These are phyloP conservation scores for Schizochytrium sp. DNA, from an alignment of 108 stramenopile genomes.

Conservation along the genomic window DNA sequence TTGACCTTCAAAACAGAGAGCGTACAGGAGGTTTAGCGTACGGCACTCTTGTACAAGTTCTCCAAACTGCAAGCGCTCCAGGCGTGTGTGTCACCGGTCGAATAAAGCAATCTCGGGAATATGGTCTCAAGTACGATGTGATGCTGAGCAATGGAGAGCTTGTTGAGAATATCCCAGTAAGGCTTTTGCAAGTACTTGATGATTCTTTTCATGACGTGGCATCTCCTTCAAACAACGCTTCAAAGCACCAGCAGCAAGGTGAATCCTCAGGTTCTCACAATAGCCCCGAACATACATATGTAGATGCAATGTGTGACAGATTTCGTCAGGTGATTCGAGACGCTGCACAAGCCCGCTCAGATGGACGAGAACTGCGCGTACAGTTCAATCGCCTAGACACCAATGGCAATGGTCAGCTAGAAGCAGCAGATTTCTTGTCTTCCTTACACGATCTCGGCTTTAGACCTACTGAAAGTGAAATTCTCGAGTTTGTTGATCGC, in stretches of 20 bases:
- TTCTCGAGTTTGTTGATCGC: slow-evolving; percentile 22
- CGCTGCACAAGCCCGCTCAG: background rate
- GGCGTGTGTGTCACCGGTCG: background rate
- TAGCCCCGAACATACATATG: background rate
- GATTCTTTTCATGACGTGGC: too few species aligned
- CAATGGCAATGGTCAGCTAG: background rate
- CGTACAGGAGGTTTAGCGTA: slow-evolving; percentile 13
- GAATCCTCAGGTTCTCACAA: too few species aligned
- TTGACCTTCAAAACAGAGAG: background rate
- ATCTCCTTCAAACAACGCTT: too few species aligned
- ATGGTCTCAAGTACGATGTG: slow-evolving; percentile 37
- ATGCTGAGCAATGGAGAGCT: slow-evolving; percentile 53
- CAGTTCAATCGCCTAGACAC: slow-evolving; percentile 25
- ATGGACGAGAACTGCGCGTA: slow-evolving; percentile 13
- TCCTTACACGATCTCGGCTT: slow-evolving; percentile 32
- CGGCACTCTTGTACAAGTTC: slow-evolving; percentile 25
- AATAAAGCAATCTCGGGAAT: background rate
- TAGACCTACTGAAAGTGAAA: slow-evolving; percentile 15
- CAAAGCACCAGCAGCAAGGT: too few species aligned
- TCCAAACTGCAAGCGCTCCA: background rate
- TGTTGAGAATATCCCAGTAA: background rate
- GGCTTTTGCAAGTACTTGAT: background rate
- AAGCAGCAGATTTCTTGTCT: background rate
- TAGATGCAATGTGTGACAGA: slow-evolving; percentile 45
- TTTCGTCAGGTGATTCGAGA: background rate